Evolutionary conservation across 2,329 filamentous ascomycete genomes (phyloP).

Genomic region (Aspergillus clavatus): DNA sequence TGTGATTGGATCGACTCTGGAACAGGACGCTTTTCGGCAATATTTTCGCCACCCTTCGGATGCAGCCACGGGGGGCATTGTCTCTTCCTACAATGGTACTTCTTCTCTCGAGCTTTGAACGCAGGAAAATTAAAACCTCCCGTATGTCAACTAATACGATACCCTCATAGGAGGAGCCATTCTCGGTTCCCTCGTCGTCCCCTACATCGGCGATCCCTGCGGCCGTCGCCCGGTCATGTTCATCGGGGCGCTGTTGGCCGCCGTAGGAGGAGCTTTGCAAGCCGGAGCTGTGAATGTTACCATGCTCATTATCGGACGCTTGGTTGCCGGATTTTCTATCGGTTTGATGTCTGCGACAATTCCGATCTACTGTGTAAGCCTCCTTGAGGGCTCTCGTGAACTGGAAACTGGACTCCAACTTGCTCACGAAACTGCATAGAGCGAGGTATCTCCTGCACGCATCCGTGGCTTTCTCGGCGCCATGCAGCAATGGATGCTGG

Average conservation of each 20-base stretch:
- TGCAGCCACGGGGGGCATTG: slow-evolving; percentile 35
- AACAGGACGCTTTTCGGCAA: slow-evolving; percentile 29
- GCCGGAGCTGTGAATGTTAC: slow-evolving; percentile 29
- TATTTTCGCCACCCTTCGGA: slow-evolving; percentile 30
- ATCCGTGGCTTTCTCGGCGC: slow-evolving; percentile 40
- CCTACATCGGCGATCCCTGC: slow-evolving; percentile 30
- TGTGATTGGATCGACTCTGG: slow-evolving; percentile 36
- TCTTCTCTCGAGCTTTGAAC: slow-evolving; percentile 14
- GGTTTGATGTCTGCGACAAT: slow-evolving; percentile 46
- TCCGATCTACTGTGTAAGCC: slow-evolving; percentile 44
- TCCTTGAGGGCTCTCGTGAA: too few relatives aligned
- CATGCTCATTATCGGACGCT: slow-evolving; percentile 47
- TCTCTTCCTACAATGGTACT: slow-evolving; percentile 37
- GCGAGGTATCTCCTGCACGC: slow-evolving; percentile 37
- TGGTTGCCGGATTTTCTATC: slow-evolving; percentile 48
- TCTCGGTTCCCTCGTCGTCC: slow-evolving; percentile 30
- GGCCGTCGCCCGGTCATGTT: slow-evolving; percentile 34
- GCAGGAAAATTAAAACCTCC: too few relatives aligned
- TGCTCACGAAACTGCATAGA: too few relatives aligned
- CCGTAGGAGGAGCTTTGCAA: slow-evolving; percentile 34
- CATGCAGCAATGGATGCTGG: slow-evolving; percentile 45
- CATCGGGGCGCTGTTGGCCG: slow-evolving; percentile 29
- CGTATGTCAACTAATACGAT: too few relatives aligned
- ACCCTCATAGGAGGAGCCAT: slow-evolving; percentile 38
- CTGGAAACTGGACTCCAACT: too few relatives aligned